These are phyloP conservation scores for Trichoderma gracile DNA, from an alignment of 2,329 filamentous ascomycete genomes.

Conservation along the genomic window DNA sequence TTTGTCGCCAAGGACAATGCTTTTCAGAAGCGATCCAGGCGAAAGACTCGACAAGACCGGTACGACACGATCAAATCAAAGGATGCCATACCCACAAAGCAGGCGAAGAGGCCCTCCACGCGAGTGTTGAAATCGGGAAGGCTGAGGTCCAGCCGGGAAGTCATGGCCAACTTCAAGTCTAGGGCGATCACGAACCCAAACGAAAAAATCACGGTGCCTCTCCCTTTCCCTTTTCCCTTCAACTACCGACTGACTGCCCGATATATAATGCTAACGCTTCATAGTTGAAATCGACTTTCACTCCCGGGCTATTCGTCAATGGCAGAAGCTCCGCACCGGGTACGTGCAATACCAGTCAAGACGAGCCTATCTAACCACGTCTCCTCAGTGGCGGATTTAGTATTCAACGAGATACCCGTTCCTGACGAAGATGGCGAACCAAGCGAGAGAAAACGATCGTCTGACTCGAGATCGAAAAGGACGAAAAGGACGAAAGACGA, in stretches of 20 bases:
- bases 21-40: conserved; percentile 28
- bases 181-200: conserved; percentile 51
- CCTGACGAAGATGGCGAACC: conserved; percentile 29
- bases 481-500: conserved; percentile 35
- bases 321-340: conserved; percentile 32
- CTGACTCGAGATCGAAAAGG: conserved; percentile 30
- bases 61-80: conserved; percentile 26
- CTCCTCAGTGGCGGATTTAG: conserved; percentile 51
- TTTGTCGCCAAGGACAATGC: neutral
- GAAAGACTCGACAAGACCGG: conserved; percentile 29
- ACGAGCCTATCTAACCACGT: conserved; percentile 26
- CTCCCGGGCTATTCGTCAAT: conserved; percentile 39
- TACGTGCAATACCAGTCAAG: neutral
- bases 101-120: neutral
- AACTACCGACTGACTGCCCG: neutral
- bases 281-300: conserved; percentile 40
- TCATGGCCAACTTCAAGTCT: conserved; percentile 59
- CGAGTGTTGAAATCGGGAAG: conserved; percentile 33
- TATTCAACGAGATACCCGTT: conserved; percentile 55
- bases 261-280: neutral
- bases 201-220: conserved; percentile 37
- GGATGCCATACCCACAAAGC: neutral
- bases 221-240: neutral
- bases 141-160: conserved; percentile 44
- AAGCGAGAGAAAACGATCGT: neutral